Conservation (phyloP, 73 alveolate genomes). For the Paramecium primaurelia region DNA sequence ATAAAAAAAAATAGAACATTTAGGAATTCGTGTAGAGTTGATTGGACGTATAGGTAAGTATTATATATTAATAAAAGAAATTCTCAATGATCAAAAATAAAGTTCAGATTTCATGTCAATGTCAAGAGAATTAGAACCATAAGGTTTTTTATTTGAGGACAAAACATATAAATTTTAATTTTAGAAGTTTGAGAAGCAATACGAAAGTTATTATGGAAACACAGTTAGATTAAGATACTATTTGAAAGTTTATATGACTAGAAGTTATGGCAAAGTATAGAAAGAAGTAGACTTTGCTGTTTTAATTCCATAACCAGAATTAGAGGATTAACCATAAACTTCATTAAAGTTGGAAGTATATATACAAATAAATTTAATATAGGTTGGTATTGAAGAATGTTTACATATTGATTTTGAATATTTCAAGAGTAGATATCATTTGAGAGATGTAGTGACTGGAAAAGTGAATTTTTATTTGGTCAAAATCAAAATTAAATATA, state of each 20-base stretch:
- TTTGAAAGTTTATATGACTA: conserved; percentile 5
- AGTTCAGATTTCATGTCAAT: conserved; percentile 62
- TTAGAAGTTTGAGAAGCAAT: conserved; percentile 51
- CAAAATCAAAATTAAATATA: conserved; percentile 97
- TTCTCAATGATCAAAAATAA: conserved; percentile 44
- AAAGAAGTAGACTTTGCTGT: conserved; percentile 44
- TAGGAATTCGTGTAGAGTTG: conserved; percentile 59
- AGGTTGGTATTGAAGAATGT: conserved; percentile 26
- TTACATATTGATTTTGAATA: conserved; percentile 99
- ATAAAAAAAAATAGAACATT: conserved; percentile 48
- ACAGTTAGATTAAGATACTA: conserved; percentile 36
- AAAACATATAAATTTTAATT: conserved; percentile 46
- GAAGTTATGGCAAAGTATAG: conserved; percentile 17
- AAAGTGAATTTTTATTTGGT: conserved; percentile 97
- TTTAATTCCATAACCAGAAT: conserved; percentile 44
- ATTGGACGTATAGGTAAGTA: conserved; percentile 54
- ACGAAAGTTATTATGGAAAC: conserved; percentile 60
- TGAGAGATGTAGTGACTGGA: conserved; percentile 97
- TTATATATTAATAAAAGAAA: neutral
- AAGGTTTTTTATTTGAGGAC: conserved; percentile 41
- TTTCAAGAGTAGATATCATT: conserved; percentile 88
- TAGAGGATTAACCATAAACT: conserved; percentile 11
- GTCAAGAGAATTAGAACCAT: conserved; percentile 64
- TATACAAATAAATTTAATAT: neutral
- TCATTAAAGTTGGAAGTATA: conserved; percentile 24